Evolutionary conservation across 2,329 filamentous ascomycete genomes (phyloP), one percentile per base, ranked within the genome.

Genomic region (Ascochyta viciae-villosae): DNA sequence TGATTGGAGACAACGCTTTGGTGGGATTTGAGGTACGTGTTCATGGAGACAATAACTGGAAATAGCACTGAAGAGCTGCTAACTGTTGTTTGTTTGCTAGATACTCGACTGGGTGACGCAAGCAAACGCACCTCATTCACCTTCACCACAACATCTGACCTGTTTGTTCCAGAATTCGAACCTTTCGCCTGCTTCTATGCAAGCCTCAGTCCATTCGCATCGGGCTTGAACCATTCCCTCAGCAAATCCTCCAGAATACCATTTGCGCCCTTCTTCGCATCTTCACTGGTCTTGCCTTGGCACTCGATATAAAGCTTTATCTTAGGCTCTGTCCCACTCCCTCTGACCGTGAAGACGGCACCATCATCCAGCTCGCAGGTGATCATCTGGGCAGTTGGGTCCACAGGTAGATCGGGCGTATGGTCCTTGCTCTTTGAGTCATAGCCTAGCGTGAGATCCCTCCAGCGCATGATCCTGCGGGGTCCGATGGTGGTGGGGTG

Each of bases 251-350:
- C 61, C 45, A 80, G 63, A n/a, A 83, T 80, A 38, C 76, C 76
- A 22, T 80, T 67, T 5, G 82, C 82, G 9, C 74, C 73, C 13
- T 51, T 58, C 58, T 78, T 80, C 12, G 81, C 82, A 46, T 73
- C 72, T 19, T 74, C 74, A 13, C 74, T 73, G 10, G 72, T 78
- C 39, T 67, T 68, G 3, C 74, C 79, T 47, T 74, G 77, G 39
- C 77, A 80, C 60, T 84, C 82, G 47, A 84, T 81, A 62, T 84
- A 84, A 41, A 84, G 63, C 70, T 89, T 89, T 59, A 89, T 86
- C 77, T 89, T 89, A 0, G 86, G 86, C 71, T 89, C 86, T 2
- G 86, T 89, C 2, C 86, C 86, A 2, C 85, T 87, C 1, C 82
- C 85, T 62, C 86, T 74, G 22, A 87, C 78, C 2, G 85, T 88